A percentile compares a stretch with the other conserved stretches of the same genome.
Conservation (phyloP, 2,329 filamentous ascomycete genomes). For the Malbranchea zuffiana region DNA sequence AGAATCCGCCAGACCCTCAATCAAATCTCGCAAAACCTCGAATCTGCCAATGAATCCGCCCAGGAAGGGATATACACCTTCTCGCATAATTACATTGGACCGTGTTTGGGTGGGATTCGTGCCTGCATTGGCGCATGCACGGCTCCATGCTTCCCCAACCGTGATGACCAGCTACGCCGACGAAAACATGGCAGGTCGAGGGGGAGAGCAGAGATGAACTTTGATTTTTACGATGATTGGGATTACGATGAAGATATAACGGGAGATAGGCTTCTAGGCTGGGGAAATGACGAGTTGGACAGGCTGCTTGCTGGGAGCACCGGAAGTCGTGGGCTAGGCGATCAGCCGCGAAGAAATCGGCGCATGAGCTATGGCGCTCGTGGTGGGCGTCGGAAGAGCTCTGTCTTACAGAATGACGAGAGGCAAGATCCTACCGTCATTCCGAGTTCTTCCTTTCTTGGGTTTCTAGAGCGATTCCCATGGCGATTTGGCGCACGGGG, state of each 20-base stretch:
- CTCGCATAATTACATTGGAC: slow-evolving; percentile 71
- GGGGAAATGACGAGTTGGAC: slow-evolving; percentile 79
- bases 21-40: slow-evolving; percentile 80
- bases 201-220: slow-evolving; percentile 67
- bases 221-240: slow-evolving; percentile 99
- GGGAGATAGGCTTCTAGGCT: slow-evolving; percentile 54
- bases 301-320: slow-evolving; percentile 60
- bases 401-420: slow-evolving; percentile 39
- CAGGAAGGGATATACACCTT: slow-evolving; percentile 85
- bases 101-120: slow-evolving; percentile 61
- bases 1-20: slow-evolving; percentile 89
- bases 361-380: slow-evolving; percentile 81
- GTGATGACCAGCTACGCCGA: slow-evolving; percentile 62
- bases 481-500: slow-evolving; percentile 72
- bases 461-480: slow-evolving; percentile 72
- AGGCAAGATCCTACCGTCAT: slow-evolving; percentile 72
- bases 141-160: slow-evolving; percentile 56
- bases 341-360: slow-evolving; percentile 60
- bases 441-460: slow-evolving; percentile 71
- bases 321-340: slow-evolving; percentile 32
- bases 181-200: slow-evolving; percentile 49
- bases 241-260: slow-evolving; percentile 48
- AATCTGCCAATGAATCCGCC: slow-evolving; percentile 82
- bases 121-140: slow-evolving; percentile 59
- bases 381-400: slow-evolving; percentile 48